phyloP scores from a whole-genome alignment of 2,329 filamentous ascomycete genomes.

The Cyclaneusma minus region DNA sequence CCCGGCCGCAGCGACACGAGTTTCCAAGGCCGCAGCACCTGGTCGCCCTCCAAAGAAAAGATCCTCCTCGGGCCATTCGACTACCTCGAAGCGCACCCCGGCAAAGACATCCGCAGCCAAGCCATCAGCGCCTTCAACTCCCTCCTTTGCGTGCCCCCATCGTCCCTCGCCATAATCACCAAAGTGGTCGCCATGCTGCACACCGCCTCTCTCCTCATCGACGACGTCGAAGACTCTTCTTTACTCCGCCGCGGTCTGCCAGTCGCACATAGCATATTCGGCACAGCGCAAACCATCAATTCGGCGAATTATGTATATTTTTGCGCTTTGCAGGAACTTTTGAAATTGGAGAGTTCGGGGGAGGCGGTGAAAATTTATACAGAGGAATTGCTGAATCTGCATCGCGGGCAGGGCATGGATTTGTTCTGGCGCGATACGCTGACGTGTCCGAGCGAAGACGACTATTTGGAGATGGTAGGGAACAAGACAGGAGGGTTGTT shows the following conservation, averaged over 20 bases:
- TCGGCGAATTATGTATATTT: slow-evolving; percentile 86
- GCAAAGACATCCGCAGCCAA: slow-evolving; percentile 72
- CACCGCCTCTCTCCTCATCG: slow-evolving; percentile 67
- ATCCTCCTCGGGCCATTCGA: slow-evolving; percentile 67
- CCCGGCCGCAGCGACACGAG: slow-evolving; percentile 13
- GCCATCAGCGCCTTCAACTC: slow-evolving; percentile 69
- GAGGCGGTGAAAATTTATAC: slow-evolving; percentile 53
- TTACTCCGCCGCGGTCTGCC: slow-evolving; percentile 63
- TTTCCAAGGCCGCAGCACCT: slow-evolving; percentile 23
- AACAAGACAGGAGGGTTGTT: slow-evolving; percentile 87
- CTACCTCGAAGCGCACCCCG: slow-evolving; percentile 64
- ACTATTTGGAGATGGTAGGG: slow-evolving; percentile 87
- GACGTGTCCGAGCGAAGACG: slow-evolving; percentile 70
- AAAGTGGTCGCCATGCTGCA: slow-evolving; percentile 74
- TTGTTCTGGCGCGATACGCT: slow-evolving; percentile 79
- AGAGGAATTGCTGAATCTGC: slow-evolving; percentile 71
- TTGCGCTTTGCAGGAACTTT: slow-evolving; percentile 57
- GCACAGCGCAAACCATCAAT: slow-evolving; percentile 79
- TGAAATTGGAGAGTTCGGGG: slow-evolving; percentile 32
- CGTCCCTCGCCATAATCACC: slow-evolving; percentile 59
- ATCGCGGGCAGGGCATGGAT: slow-evolving; percentile 82
- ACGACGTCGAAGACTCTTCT: slow-evolving; percentile 78
- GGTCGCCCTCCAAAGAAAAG: slow-evolving; percentile 62
- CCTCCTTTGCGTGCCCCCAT: slow-evolving; percentile 59
- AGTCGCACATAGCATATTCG: slow-evolving; percentile 73